Evolutionary conservation across 106 monocot species (phyloP), one percentile per base, ranked within the genome.

Genomic region (Posidonia australis): DNA sequence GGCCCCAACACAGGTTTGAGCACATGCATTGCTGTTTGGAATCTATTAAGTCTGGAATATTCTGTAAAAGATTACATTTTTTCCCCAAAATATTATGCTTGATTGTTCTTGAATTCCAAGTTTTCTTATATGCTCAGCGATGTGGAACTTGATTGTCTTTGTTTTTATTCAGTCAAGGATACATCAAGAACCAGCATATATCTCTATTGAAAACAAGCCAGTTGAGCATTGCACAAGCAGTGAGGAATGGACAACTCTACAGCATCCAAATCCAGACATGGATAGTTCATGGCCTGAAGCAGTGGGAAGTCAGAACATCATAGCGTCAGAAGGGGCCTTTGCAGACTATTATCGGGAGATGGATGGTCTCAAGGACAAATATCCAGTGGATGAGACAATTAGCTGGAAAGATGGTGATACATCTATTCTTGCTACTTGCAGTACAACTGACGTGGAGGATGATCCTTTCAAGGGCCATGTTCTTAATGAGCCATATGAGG

Each of bases 381-480:
- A 58, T 36, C 48, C 65, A 75, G 45, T 51, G 5, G 68, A 86
- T 23, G 81, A 82, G 44, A 77, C 59, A 3, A 70, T 58, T 44
- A 81, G 63, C 31, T 21, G 76, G 44, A 74, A 78, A 67, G 92
- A 92, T 71, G 84, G 82, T 12, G 79, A 87, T 41, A 55, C 72
- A 72, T 96, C 90, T 17, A 90, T 86, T 65, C 64, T 90, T n/a
- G 96, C 87, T 62, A 96, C 96, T 43, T 96, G 90, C 62, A 80
- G 90, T 60, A 84, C 90, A 1, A 80, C 51, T 26, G 90, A 87
- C 55, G 70, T 80, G 6, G 90, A 87, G 44, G 80, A 86, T 36
- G 94, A 84, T 54, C 80, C 74, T 16, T 71, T 86, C 26, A 78
- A 79, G 23, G 72, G 63, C 14, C 76, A 77, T 27, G 77, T 75